Base-by-base conservation (phyloP, 768 basidiomycete species). In the Termitomyces sp. region DNA sequence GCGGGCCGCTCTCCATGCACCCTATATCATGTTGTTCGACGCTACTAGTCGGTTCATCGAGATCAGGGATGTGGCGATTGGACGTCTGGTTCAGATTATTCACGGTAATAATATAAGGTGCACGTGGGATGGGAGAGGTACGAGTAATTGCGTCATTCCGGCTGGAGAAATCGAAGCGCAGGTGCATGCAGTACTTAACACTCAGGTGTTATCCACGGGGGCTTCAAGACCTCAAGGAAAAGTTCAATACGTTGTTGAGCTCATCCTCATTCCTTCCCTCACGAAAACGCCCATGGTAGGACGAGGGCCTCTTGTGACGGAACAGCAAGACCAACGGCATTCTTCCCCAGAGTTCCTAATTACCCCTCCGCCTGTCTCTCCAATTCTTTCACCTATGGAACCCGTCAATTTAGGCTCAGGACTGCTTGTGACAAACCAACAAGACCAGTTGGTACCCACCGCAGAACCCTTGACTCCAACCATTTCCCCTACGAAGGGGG, bases 21-120 rank as follows among this genome's bases (percentile, higher is more conserved):
- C 94, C 0, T 94, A 94, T 67, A 77, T 98, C 40, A 79, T 96
- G 34, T 81, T 95, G 42, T 92, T 97, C 71, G 92, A 96, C 67
- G 77, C n/a, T 1, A 28, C 37, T n/a, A 28, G 83, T 12, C 86
- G 90, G 3, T 96, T 96, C 73, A 90, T 97, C 60, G 94, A 96
- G 71, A 82, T 97, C 46, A 83, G 94, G 21, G 87, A 94, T 66
- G 82, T 94, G 61, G 80, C 84, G 61, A 89, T 84, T 0, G 91
- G 92, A 10, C 81, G 88, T 1, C 81, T 94, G 3, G 84, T 82
- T 1, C 93, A 95, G 66, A 89, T 94, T 67, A 90, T 94, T 57
- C 79, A 83, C 0, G 93, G 94, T 8, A 81, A 82, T 52, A 89
- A 94, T 63, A 79, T 95, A 27, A 84, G 88, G 27, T 94, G 91